Percentiles rank a stretch among this genome's conserved stretches.
phyloP scores from a whole-genome alignment of 768 basidiomycete species.

The Dacryopinax spathularia region DNA sequence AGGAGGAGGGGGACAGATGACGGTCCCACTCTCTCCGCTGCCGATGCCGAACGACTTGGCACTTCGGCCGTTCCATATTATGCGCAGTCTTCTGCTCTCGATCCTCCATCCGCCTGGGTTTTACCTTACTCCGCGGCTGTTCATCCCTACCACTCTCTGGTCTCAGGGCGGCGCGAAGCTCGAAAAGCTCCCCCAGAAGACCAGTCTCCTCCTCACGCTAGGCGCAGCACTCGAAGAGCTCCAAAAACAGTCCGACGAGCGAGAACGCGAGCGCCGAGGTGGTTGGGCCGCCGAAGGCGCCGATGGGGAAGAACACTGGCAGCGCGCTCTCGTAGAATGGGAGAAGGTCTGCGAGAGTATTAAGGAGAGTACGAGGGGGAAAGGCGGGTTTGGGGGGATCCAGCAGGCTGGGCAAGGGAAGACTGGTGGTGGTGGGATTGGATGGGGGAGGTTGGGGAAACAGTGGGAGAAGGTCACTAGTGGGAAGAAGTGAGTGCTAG shows the following conservation, averaged over 20 bases:
- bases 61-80: slow-evolving; percentile 81
- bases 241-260: neutral
- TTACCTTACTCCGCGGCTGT: slow-evolving; percentile 71
- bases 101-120: slow-evolving; percentile 74
- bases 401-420: slow-evolving; percentile 41
- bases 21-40: slow-evolving; percentile 63
- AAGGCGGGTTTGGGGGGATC: slow-evolving; percentile 21
- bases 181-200: slow-evolving; percentile 65
- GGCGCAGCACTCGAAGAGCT: slow-evolving; percentile 68
- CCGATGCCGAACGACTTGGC: slow-evolving; percentile 63
- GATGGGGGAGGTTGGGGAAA: slow-evolving; percentile 58
- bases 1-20: neutral
- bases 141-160: slow-evolving; percentile 84
- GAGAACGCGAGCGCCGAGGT: slow-evolving; percentile 53
- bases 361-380: slow-evolving; percentile 70
- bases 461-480: slow-evolving; percentile 71
- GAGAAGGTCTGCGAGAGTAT: slow-evolving; percentile 64
- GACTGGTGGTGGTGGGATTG: slow-evolving; percentile 55
- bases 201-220: slow-evolving; percentile 68
- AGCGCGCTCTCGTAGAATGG: slow-evolving; percentile 65
- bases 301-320: slow-evolving; percentile 62
- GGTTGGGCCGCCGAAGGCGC: slow-evolving; percentile 60
- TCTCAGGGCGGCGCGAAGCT: slow-evolving; percentile 81
- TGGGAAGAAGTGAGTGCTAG: slow-evolving; percentile 60
- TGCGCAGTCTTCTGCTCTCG: slow-evolving; percentile 62